Percentiles rank a stretch among this genome's conserved stretches.
Conservation (phyloP, 1,284 basidiomycete genomes). For the Trichosporon coremiiforme region DNA sequence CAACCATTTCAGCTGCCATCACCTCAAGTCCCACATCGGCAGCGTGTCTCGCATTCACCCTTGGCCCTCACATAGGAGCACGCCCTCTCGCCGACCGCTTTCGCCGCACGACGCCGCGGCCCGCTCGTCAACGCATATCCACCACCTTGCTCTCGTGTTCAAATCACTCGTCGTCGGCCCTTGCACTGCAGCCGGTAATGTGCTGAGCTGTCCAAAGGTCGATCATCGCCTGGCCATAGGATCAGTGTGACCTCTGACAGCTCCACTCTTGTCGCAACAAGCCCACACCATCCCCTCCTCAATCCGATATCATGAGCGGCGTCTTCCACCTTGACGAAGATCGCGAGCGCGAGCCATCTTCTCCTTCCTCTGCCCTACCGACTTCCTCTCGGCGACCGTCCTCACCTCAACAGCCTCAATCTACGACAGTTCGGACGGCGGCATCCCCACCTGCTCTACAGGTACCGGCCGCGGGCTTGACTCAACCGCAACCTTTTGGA, state of each 20-base stretch:
- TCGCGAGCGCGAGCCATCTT: slow-evolving; percentile 36
- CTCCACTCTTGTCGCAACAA: not conserved
- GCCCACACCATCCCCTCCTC: too few relatives aligned
- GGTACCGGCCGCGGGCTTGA: slow-evolving; percentile 32
- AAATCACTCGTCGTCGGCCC: too few relatives aligned
- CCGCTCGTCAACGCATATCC: too few relatives aligned
- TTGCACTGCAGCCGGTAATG: not conserved
- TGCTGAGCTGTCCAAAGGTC: slow-evolving; percentile 4
- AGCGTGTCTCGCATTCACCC: too few relatives aligned
- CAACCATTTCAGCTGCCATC: too few relatives aligned
- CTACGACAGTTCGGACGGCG: slow-evolving; percentile 5
- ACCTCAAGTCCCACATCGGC: too few relatives aligned
- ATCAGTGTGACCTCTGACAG: not conserved
- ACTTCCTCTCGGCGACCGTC: slow-evolving; percentile 16
- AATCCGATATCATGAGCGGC: slow-evolving; percentile 26
- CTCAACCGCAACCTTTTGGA: slow-evolving; percentile 38
- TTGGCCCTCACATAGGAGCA: too few relatives aligned
- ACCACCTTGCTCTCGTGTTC: too few relatives aligned
- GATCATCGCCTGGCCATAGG: not conserved
- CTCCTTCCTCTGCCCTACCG: slow-evolving; percentile 22
- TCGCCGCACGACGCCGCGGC: too few relatives aligned
- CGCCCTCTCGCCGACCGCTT: too few relatives aligned
- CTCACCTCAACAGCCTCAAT: slow-evolving; percentile 13
- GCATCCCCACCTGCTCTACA: slow-evolving; percentile 30
- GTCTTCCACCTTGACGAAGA: slow-evolving; percentile 53